Base-by-base conservation (phyloP, 257 asterid species). In the Forsythia viridissima region DNA sequence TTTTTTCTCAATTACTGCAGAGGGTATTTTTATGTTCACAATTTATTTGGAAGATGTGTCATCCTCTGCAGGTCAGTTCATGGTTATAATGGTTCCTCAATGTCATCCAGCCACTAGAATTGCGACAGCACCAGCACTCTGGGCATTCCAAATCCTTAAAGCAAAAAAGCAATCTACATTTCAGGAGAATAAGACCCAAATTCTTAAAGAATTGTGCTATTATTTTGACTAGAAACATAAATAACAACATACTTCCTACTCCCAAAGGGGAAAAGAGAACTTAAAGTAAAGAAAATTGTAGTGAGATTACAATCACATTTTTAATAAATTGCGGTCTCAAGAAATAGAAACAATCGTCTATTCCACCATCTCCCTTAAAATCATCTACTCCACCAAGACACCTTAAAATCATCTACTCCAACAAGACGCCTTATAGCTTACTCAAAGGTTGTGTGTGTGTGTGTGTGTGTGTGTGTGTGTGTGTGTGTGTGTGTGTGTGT, bases 81-180 rank as follows among this genome's bases (percentile, higher is more conserved):
- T 88, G 4, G 89, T 88, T 65, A 88, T 83, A 84, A 78, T 24
- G 89, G 51, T 67, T 88, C 90, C n/a, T 84, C 80, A 4, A 13
- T 80, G 70, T 88, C 61, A 74, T 89, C 6, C 92, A 65, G 89
- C 89, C 40, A 87, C 90, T 37, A 89, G 86, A 48, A 89, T 88
- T 36, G 91, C 90, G 38, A 91, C 88, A 24, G 92, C 91, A 66
- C 89, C 89, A 8, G 89, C 88, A 48, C 85, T 83, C 69, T 86
- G 90, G 51, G 89, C 89, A 72, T 89, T 89, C 89, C 92, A 89
- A 5, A 86, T 89, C 80, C 85, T 89, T 44, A 87, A 68, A 34
- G 89, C 89, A 72, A 87, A 89, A 74, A 84, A 89, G 72, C 92
- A 86, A 79, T 85, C 90, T 89, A 88, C 86, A 81, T 21, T 30